Evolutionary conservation across 805 yeast genomes (phyloP).

Genomic region (Spathaspora arborariae): DNA sequence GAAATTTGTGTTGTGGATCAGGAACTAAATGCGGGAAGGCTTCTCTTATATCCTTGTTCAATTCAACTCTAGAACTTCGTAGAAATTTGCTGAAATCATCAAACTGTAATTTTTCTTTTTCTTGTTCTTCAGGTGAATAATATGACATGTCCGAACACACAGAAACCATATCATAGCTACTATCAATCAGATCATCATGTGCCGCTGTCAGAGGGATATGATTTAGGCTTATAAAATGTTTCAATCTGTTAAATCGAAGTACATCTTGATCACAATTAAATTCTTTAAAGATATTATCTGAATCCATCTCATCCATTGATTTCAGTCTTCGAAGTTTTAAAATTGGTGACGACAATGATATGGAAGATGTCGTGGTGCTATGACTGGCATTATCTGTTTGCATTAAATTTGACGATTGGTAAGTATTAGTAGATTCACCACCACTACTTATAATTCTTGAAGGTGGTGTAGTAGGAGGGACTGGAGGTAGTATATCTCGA

Average conservation of each 20-base stretch:
- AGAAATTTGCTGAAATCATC: conserved; percentile 30
- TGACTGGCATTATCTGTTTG: background rate
- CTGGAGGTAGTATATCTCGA: background rate
- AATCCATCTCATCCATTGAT: conserved; percentile 3
- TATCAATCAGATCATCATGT: conserved; percentile 3
- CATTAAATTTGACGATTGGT: conserved; percentile 5
- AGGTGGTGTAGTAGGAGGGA: background rate
- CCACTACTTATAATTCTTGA: background rate
- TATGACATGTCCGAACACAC: conserved; percentile 20
- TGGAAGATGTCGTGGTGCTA: background rate
- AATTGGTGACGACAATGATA: background rate
- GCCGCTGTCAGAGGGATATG: conserved; percentile 4
- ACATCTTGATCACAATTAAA: conserved; percentile 12
- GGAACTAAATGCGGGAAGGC: conserved; percentile 23
- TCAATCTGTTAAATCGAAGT: conserved; percentile 16
- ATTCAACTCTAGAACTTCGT: conserved; percentile 30
- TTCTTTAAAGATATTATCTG: conserved; percentile 10
- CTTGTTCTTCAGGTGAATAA: conserved; percentile 14
- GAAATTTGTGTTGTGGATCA: conserved; percentile 20
- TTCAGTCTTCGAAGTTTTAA: background rate
- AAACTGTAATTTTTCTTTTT: conserved; percentile 10
- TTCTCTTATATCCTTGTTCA: conserved; percentile 13
- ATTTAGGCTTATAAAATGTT: conserved; percentile 19
- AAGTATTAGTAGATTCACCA: conserved; percentile 4
- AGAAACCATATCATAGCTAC: conserved; percentile 14